Conservation (phyloP, 2,329 filamentous ascomycete species). For the Epichloe sylvatica region DNA sequence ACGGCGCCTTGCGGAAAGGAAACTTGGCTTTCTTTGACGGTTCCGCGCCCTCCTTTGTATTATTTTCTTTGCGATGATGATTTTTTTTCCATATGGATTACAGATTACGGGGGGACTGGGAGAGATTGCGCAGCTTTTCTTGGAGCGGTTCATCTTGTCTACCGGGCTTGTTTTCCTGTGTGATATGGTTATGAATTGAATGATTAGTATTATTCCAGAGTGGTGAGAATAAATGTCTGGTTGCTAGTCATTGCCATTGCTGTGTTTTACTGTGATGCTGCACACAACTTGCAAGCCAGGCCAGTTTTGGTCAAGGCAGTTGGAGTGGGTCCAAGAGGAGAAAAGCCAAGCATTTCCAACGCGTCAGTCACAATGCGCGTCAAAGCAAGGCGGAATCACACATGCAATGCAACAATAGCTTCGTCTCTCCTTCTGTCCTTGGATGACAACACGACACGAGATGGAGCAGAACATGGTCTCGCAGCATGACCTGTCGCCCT, state of each 20-base stretch:
- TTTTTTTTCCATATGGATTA: not conserved
- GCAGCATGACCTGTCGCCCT: conserved; percentile 51
- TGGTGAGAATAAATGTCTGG: not conserved
- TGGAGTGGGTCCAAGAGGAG: too few relatives aligned
- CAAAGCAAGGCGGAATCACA: too few relatives aligned
- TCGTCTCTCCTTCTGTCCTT: too few relatives aligned
- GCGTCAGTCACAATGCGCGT: too few relatives aligned
- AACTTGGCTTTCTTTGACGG: not conserved
- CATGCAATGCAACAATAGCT: too few relatives aligned
- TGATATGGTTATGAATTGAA: not conserved
- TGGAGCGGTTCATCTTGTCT: not conserved
- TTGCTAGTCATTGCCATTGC: not conserved
- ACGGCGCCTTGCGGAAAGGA: not conserved
- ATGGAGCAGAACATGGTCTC: conserved; percentile 20
- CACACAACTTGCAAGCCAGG: too few relatives aligned
- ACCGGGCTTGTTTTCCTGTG: not conserved
- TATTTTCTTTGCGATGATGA: not conserved
- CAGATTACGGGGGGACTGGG: not conserved
- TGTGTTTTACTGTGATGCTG: too few relatives aligned
- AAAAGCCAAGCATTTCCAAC: too few relatives aligned
- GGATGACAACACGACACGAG: not conserved
- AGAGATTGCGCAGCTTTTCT: not conserved
- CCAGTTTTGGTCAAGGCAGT: too few relatives aligned
- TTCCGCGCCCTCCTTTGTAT: not conserved
- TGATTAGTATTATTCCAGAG: not conserved